Base-by-base conservation (phyloP, 495 filamentous ascomycete species). In the Arthonia radiata region DNA sequence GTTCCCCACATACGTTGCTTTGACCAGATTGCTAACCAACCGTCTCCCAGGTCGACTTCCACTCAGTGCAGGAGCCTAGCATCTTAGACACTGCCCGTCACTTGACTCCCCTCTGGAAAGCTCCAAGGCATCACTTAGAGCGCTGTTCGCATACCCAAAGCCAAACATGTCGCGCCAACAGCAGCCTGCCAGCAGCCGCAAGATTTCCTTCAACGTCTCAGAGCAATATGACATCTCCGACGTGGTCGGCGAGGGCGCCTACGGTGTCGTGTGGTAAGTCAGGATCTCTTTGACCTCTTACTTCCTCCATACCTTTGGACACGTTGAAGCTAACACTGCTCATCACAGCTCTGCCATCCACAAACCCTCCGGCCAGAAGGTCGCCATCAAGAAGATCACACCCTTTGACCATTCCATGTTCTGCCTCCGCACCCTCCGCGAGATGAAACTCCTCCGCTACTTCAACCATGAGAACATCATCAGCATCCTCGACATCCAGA, bases 381-480 rank as follows among this genome's bases (percentile, higher is more conserved):
- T 99, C 27, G 89, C 89, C 16, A 99, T 99, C 57, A 99, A 99
- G 59, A 99, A 99, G 63, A 99, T 99, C 40, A 93, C 82, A 1
- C 89, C 86, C 1, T 94, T 94, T 53, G 86, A 97, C 38, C 83
- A 94, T 45, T 92, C 80, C 41, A 94, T 93, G 83, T 97, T 97
- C 60, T 94, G 86, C 47, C 54, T 99, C 38, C 64, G 89, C 41
- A 99, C 89, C 4, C 56, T 99, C 36, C 80, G 89, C 42, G 89
- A 99, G 53, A 99, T 99, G 89, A 99, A 99, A 64, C 60, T 99
- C 30, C 58, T 99, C 37, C 67, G 89, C 37, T 94, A 99, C 52
- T 99, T 99, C 61, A 99, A 99, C 54, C 89, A 99, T 44, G 89
- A 99, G 53, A 99, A 99, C 52, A 94, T 99, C 52, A 99, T 99